These are phyloP conservation scores for Colletotrichum siamense DNA, from an alignment of 2,329 filamentous ascomycete species.

Conservation along the genomic window DNA sequence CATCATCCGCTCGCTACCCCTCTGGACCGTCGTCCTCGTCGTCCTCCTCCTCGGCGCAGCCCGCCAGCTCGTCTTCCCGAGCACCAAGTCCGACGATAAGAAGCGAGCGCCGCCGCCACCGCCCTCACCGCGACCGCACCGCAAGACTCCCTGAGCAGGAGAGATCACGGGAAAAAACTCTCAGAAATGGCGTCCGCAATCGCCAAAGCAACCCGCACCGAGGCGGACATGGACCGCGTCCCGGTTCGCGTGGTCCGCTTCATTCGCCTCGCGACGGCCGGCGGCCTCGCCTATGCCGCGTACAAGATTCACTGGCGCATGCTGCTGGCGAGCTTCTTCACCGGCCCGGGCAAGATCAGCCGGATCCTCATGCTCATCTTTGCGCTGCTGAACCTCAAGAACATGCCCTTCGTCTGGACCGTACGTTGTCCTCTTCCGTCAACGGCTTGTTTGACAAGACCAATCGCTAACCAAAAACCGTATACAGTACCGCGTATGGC, in stretches of 20 bases:
- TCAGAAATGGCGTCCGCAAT: conserved; percentile 5
- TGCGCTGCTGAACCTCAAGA: conserved; percentile 73
- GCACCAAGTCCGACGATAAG: conserved; percentile 12
- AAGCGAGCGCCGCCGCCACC: background rate
- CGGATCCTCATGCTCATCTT: conserved; percentile 61
- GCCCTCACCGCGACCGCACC: background rate
- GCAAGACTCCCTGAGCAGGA: background rate
- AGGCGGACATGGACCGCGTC: conserved; percentile 20
- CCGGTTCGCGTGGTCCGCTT: conserved; percentile 33
- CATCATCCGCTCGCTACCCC: conserved; percentile 41
- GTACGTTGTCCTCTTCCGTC: conserved; percentile 49
- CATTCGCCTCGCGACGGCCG: conserved; percentile 44
- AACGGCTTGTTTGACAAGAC: no score
- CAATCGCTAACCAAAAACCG: background rate
- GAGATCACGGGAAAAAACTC: background rate
- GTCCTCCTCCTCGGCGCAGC: conserved; percentile 39
- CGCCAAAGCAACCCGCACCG: conserved; percentile 24
- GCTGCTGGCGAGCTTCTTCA: conserved; percentile 50
- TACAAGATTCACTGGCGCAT: conserved; percentile 48
- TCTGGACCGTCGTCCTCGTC: conserved; percentile 47
- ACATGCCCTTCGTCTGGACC: conserved; percentile 77
- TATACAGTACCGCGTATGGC: conserved; percentile 61
- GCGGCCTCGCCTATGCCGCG: conserved; percentile 51
- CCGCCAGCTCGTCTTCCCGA: conserved; percentile 30
- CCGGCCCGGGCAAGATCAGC: conserved; percentile 58